Evolutionary conservation across 2,329 filamentous ascomycete species (phyloP), one percentile per base, ranked within the genome.

Genomic region (Hysterium pulicare): DNA sequence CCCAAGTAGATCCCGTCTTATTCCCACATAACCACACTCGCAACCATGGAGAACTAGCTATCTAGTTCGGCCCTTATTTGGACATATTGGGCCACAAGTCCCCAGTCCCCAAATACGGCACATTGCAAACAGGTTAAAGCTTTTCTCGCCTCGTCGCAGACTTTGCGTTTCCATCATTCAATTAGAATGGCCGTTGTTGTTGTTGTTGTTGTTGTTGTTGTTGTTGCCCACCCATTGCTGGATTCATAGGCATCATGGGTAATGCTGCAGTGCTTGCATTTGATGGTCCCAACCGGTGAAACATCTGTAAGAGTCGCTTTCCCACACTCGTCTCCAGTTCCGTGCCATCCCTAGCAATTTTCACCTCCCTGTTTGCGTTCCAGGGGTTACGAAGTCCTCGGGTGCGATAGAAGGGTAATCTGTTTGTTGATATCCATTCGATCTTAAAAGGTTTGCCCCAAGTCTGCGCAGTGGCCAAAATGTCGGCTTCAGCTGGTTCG

Each of bases 341-440:
- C 0, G 91, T 97, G 2, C 91, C 91, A 57, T 97, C 91, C 56
- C 91, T 79, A 19, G 91, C 91, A 60, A 97, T 95, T 68, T 97
- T 97, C 48, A 97, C 87, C 61, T 97, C 91, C 40, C 91, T 76
- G 59, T 96, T 95, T 4, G 88, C 86, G 64, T 97, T 97, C 88
- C 90, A 95, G 0, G 89, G 86, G 61, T 97, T 97, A 24, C 90
- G 80, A 42, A 97, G 69, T 0, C 91, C 90, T 49, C 90, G 75
- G 0, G 90, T 95, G 33, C 87, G 81, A 64, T 93, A 94, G 61
- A 97, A 97, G 0, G 91, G 90, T 4, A 97, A 75, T 26, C 84
- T 79, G 41, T 79, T 82, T 4, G 87, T 94, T 10, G 88, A 94
- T 6, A 94, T 66, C 91, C 91, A 97, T 68, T 94, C 84, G 34